Evolutionary conservation across 2,329 filamentous ascomycete genomes (phyloP), one percentile per base, ranked within the genome.

Genomic region (Cercospora sp.): DNA sequence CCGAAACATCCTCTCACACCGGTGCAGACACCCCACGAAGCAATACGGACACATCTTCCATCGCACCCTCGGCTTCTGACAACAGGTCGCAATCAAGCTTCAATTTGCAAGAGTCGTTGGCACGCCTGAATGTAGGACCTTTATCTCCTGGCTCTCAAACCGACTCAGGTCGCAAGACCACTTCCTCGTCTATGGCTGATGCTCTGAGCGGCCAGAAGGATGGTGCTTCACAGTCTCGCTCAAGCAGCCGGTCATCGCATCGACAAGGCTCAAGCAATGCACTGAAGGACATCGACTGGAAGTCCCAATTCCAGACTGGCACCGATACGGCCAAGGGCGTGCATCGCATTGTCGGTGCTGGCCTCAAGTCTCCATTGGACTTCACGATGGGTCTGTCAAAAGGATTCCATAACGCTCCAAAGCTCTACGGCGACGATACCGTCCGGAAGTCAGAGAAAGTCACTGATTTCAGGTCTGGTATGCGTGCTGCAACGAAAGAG

Each of bases 391-490:
- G 90, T 1, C 80, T 97, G 31, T 90, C 93, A 0, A 91, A 91
- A 77, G 94, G 94, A 0, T 96, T 97, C 77, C 90, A 94, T 76
- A 97, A 97, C 74, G 90, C 91, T 5, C 93, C 94, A 0, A 90
- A 88, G 72, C 82, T 97, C 0, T 97, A 97, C 76, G 91, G 93
- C 51, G 93, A 97, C 74, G 88, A 92, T 1, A 94, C 89, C 1
- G 89, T 97, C 0, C 86, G 92, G 8, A 90, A 90, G n/a, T 82
- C 87, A 0, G 90, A 93, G 67, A 92, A 92, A 73, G 91, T 97
- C 4, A 93, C 91, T 0, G 90, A 89, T 62, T 82, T 97, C 60
- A 85, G 88, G 63, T 92, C 89, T 70, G 94, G 94, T 0, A 79
- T 97, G 28, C 89, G 85, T 69, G 89, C 93, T 55, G 94, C 93